Base-by-base conservation (phyloP, 768 basidiomycete genomes). In the Tylopilus subfusipes region DNA sequence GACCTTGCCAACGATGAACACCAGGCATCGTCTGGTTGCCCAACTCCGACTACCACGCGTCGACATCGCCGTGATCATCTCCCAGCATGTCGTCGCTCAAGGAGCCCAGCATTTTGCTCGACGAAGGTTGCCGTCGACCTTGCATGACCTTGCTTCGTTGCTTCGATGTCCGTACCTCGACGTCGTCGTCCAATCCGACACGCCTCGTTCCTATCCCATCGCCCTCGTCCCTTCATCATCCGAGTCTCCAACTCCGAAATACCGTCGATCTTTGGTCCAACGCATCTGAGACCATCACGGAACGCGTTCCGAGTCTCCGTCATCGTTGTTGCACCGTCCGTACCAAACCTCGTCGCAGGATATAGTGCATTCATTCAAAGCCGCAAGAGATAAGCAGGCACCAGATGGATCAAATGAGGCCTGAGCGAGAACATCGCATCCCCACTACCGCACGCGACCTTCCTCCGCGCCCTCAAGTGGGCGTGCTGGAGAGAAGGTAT, bases 401-500 rank as follows among this genome's bases (percentile, higher is more conserved):
- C 40, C 51, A 34, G 36, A 48, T 24, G 29, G 6, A 3, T 42
- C 31, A 16, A 57, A 57, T 11, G 14, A 49, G 30, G 43, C 42
- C 47, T 7, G 14, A 24, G 34, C 2, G 21, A 29, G 27, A 52
- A 52, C 24, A 30, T 3, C 22, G 1, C 5, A 2, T 38, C 21
- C 29, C 52, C 56, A 48, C 52, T 56, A 48, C 49, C 27, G 42
- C 61, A 48, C 4, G 18, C 29, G 12, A 59, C 49, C 49, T 38
- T 30, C 36, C 56, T 59, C 60, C 38, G 61, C 52, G 52, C 61
- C 61, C 56, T 50, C 34, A 42, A 36, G 52, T 58, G 51, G 61
- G 61, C 56, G 45, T 45, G 22, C 60, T 59, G 38, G 61, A 59
- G 61, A 63, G 13, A 34, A 50, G 42, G 56, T 6, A 36, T 48